These are phyloP conservation scores for Aspergillus steynii DNA, from an alignment of 495 filamentous ascomycete species.

Conservation along the genomic window DNA sequence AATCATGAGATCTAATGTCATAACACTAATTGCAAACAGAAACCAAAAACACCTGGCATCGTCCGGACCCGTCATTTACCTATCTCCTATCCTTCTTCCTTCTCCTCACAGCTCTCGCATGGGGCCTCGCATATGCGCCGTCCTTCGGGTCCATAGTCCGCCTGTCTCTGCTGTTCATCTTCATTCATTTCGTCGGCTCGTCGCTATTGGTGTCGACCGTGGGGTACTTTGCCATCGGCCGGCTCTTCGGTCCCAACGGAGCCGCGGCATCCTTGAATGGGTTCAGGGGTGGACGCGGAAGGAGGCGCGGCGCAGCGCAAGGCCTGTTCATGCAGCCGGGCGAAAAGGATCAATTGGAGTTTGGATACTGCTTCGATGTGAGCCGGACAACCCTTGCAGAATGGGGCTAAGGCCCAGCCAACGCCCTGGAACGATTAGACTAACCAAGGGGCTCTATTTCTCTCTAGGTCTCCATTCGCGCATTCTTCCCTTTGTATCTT, in stretches of 20 bases:
- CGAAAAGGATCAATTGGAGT: conserved; percentile 63
- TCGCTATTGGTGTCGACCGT: conserved; percentile 62
- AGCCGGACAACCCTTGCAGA: conserved; percentile 16
- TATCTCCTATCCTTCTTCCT: conserved; percentile 77
- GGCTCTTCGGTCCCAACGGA: conserved; percentile 58
- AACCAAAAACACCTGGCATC: conserved; percentile 78
- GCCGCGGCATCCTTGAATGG: conserved; percentile 42
- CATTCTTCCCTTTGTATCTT: conserved; percentile 74
- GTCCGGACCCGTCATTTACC: conserved; percentile 74
- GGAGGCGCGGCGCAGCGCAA: conserved; percentile 50
- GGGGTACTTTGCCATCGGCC: conserved; percentile 65
- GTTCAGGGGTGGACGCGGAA: conserved; percentile 45
- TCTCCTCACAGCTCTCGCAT: conserved; percentile 69
- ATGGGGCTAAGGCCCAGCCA: no score
- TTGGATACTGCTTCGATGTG: conserved; percentile 80
- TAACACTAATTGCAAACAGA: conserved; percentile 40
- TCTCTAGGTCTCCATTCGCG: conserved; percentile 64
- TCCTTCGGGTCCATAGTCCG: conserved; percentile 57
- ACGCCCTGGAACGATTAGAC: not conserved
- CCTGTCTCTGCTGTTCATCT: conserved; percentile 63
- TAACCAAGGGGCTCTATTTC: not conserved
- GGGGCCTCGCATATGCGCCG: conserved; percentile 68
- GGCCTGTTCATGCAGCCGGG: conserved; percentile 59
- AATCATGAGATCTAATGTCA: not conserved
- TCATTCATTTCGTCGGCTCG: conserved; percentile 65